phyloP scores from a whole-genome alignment of 2,329 filamentous ascomycete species.

The Ilyonectria destructans region DNA sequence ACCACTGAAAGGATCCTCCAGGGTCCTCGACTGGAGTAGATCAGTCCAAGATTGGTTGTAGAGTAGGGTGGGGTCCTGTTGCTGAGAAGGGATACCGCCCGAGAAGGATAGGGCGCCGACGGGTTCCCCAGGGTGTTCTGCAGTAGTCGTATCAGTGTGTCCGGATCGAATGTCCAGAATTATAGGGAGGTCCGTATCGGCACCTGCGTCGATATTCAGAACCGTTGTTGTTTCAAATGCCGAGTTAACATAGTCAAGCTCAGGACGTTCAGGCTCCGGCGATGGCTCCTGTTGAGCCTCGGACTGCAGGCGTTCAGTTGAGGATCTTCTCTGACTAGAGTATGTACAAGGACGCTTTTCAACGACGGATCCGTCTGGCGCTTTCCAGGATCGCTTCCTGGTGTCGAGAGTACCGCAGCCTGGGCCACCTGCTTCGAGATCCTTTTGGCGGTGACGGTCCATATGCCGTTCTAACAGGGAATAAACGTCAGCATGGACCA shows the following conservation, averaged over 20 bases:
- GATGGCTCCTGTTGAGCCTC: slow-evolving; percentile 28
- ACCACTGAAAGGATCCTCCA: slow-evolving; percentile 23
- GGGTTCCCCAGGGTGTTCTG: background rate
- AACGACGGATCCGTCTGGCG: slow-evolving; percentile 68
- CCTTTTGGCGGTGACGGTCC: slow-evolving; percentile 67
- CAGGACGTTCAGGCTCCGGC: slow-evolving; percentile 21
- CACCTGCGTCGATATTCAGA: background rate
- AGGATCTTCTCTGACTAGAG: slow-evolving; percentile 28
- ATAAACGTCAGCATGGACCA: background rate
- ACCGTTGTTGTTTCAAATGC: slow-evolving; percentile 6
- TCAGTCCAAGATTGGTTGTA: slow-evolving; percentile 36
- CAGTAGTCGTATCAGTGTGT: background rate
- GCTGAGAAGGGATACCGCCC: slow-evolving; percentile 2
- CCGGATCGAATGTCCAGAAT: slow-evolving; percentile 12
- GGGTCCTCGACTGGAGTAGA: slow-evolving; percentile 26
- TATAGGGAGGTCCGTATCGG: background rate
- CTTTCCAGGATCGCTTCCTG: slow-evolving; percentile 71
- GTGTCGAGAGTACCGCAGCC: slow-evolving; percentile 68
- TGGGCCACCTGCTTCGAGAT: slow-evolving; percentile 69
- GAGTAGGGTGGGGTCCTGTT: slow-evolving; percentile 12
- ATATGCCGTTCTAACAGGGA: slow-evolving; percentile 69
- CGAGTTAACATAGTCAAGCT: background rate
- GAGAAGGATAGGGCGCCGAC: slow-evolving; percentile 9
- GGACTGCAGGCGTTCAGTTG: slow-evolving; percentile 22
- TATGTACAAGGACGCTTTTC: slow-evolving; percentile 53